Conservation (phyloP, 1,284 basidiomycete species). For the Apiotrichum sp. region DNA sequence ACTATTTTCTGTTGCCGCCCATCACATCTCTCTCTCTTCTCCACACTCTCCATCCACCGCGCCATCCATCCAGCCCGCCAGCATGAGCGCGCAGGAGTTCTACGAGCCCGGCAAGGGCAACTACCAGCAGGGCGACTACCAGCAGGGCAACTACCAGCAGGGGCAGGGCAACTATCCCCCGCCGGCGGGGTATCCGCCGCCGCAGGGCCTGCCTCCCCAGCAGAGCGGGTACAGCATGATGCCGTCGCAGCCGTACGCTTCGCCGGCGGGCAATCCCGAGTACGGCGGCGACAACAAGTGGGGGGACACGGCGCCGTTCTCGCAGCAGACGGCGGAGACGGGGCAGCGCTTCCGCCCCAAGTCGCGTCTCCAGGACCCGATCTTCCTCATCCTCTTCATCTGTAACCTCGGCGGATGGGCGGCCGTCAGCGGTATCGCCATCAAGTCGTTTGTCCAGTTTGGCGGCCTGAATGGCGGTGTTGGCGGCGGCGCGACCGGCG, state of each 20-base stretch:
- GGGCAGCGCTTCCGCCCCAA: constrained; percentile 63
- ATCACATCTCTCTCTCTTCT: no score
- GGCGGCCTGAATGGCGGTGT: constrained; percentile 54
- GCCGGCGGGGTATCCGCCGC: background rate
- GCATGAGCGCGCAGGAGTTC: background rate
- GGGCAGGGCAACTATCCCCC: background rate
- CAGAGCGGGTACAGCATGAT: constrained; percentile 2
- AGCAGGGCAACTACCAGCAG: background rate
- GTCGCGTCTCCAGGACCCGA: constrained; percentile 63
- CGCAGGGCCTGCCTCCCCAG: background rate
- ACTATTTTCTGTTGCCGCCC: no score
- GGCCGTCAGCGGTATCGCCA: constrained; percentile 60
- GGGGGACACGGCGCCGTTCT: constrained; percentile 50
- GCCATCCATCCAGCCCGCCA: background rate
- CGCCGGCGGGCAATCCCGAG: constrained; percentile 1
- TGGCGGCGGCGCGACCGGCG: constrained; percentile 35
- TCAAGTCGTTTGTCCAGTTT: constrained; percentile 58
- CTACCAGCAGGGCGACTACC: background rate
- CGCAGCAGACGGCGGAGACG: constrained; percentile 51
- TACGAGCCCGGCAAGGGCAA: background rate
- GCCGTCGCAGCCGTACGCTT: constrained; percentile 10
- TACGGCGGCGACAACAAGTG: constrained; percentile 19
- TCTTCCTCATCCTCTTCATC: constrained; percentile 65
- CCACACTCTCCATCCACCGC: no score
- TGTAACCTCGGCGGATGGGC: constrained; percentile 63